Percentiles rank a stretch among this genome's conserved stretches.
These are phyloP conservation scores for Pleurotus tuoliensis DNA, from an alignment of 768 basidiomycete species.

Conservation along the genomic window DNA sequence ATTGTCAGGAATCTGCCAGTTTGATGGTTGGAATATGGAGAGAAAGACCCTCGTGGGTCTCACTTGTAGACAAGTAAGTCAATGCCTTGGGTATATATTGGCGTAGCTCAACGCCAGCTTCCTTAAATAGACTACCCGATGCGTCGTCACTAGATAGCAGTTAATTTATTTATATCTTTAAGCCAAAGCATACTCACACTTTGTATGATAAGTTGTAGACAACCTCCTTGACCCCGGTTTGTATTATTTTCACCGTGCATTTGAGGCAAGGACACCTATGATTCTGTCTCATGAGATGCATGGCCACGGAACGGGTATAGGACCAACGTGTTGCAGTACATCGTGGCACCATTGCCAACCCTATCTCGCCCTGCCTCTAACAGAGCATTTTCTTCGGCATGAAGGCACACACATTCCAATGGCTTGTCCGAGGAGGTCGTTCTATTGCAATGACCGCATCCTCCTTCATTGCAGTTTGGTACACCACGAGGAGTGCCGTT, in stretches of 20 bases:
- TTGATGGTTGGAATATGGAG: constrained; percentile 12
- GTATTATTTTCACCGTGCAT: constrained; percentile 97
- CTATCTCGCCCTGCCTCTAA: constrained; percentile 92
- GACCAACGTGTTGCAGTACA: constrained; percentile 97
- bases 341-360: constrained; percentile 73
- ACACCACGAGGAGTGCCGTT: constrained; percentile 95
- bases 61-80: constrained; percentile 20
- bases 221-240: constrained; percentile 87
- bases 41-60: constrained; percentile 18
- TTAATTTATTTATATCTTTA: not conserved
- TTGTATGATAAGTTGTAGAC: constrained; percentile 95
- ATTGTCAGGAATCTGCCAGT: constrained; percentile 7
- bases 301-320: not conserved
- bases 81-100: constrained; percentile 53
- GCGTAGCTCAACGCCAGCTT: constrained; percentile 80
- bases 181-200: constrained; percentile 56
- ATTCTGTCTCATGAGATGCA: not conserved
- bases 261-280: constrained; percentile 93
- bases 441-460: constrained; percentile 79
- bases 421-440: constrained; percentile 38
- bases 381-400: constrained; percentile 97
- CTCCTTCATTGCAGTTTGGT: constrained; percentile 87
- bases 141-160: constrained; percentile 64
- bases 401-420: constrained; percentile 88
- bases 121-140: constrained; percentile 70